phyloP scores from a whole-genome alignment of 202 grass and related monocot species.

The Carex arenaria region DNA sequence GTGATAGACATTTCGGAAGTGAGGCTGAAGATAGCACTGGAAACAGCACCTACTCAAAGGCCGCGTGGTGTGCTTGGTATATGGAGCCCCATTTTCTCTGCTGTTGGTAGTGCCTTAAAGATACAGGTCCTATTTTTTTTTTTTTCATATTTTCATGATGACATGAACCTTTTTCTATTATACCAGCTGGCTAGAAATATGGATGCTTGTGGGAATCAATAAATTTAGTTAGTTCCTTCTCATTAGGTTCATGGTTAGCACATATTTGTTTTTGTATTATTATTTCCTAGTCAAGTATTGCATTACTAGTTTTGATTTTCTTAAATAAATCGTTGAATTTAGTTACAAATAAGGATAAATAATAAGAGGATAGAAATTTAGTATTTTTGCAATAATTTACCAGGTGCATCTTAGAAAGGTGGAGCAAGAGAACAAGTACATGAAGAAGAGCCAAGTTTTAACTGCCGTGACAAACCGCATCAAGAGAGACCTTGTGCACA shows the following conservation, averaged over 20 bases:
- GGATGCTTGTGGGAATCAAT: not conserved
- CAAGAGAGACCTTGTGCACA: slow-evolving; percentile 95
- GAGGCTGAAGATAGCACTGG: slow-evolving; percentile 92
- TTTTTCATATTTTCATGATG: not conserved
- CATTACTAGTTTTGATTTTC: not conserved
- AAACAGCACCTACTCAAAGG: slow-evolving; percentile 91
- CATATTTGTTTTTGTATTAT: slow-evolving; percentile 19
- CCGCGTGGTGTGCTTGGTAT: slow-evolving; percentile 86
- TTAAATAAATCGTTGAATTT: not conserved
- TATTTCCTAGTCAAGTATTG: not conserved
- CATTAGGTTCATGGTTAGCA: slow-evolving; percentile 15
- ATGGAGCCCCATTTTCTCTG: slow-evolving; percentile 91
- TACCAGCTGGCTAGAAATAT: not conserved
- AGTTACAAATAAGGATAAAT: not conserved
- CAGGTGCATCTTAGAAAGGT: slow-evolving; percentile 96
- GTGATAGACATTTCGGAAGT: slow-evolving; percentile 95
- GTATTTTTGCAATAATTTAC: slow-evolving; percentile 17
- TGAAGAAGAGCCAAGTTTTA: slow-evolving; percentile 78
- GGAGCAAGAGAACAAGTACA: slow-evolving; percentile 71
- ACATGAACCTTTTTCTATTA: not conserved
- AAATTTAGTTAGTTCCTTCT: not conserved
- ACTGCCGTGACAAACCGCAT: slow-evolving; percentile 76
- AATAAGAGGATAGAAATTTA: slow-evolving; percentile 11
- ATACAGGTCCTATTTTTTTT: slow-evolving; percentile 57
- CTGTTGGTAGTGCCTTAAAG: slow-evolving; percentile 94